phyloP scores from a whole-genome alignment of 2,329 filamentous ascomycete species.

The Verticillium klebahnii region DNA sequence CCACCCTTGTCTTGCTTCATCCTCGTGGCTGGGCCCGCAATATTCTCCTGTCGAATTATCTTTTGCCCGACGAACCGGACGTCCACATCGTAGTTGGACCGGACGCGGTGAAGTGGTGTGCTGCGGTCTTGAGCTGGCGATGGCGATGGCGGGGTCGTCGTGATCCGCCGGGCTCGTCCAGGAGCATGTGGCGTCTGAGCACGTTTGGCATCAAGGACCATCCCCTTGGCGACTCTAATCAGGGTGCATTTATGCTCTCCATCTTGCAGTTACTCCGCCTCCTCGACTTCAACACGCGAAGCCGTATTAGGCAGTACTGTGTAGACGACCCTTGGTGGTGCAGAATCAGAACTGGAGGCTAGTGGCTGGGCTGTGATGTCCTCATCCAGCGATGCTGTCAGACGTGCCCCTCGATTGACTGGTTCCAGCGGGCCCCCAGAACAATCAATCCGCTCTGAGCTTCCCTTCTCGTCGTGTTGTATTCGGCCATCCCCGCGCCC shows the following conservation, averaged over 20 bases:
- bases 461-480: not conserved
- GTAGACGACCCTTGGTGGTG: not conserved
- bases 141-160: not conserved
- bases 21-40: slow-evolving; percentile 10
- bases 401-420: not conserved
- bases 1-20: slow-evolving; percentile 4
- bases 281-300: not conserved
- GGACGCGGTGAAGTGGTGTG: not conserved
- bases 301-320: not conserved
- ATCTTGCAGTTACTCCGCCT: not conserved
- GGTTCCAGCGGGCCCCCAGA: not conserved
- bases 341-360: not conserved
- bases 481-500: not conserved
- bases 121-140: not conserved
- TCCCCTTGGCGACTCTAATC: not conserved
- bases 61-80: not conserved
- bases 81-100: not conserved
- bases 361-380: not conserved
- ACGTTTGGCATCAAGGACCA: not conserved
- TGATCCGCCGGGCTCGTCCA: too few relatives aligned
- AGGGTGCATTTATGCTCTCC: not conserved
- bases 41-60: slow-evolving; percentile 8
- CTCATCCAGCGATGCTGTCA: not conserved
- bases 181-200: not conserved
- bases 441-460: not conserved